Evolutionary conservation across 2,329 filamentous ascomycete species (phyloP).

Genomic region (Aureobasidium sp.): DNA sequence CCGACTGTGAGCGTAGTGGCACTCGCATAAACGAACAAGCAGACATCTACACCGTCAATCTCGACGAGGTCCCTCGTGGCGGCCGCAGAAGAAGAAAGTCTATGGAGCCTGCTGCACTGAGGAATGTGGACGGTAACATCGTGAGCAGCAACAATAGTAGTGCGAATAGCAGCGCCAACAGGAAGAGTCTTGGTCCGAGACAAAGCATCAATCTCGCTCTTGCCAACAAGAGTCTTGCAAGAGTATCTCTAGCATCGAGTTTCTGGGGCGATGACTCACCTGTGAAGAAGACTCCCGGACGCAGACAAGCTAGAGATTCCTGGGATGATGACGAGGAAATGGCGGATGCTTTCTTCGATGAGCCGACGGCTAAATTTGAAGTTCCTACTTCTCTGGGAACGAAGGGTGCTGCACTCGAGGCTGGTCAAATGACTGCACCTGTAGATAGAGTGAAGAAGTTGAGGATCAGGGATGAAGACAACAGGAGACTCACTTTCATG

Average conservation of each 20-base stretch:
- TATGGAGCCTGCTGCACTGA: slow-evolving; percentile 30
- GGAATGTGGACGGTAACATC: slow-evolving; percentile 29
- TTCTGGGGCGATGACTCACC: slow-evolving; percentile 18
- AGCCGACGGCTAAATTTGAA: slow-evolving; percentile 18
- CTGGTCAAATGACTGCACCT: slow-evolving; percentile 31
- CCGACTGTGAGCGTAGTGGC: slow-evolving; percentile 29
- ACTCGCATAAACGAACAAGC: slow-evolving; percentile 26
- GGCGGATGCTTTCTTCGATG: slow-evolving; percentile 22
- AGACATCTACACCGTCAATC: slow-evolving; percentile 29
- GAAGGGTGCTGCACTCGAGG: slow-evolving; percentile 6
- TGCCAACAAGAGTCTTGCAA: slow-evolving; percentile 19
- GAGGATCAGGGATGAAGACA: slow-evolving; percentile 23
- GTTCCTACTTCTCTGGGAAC: slow-evolving; percentile 27
- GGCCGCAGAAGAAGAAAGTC: slow-evolving; percentile 29
- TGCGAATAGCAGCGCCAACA: slow-evolving; percentile 25
- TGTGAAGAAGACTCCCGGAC: slow-evolving; percentile 16
- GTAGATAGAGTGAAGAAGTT: slow-evolving; percentile 29
- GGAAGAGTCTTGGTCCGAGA: slow-evolving; percentile 17
- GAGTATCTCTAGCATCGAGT: slow-evolving; percentile 17
- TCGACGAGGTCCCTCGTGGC: slow-evolving; percentile 26
- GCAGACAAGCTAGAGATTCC: not conserved
- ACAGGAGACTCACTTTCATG: slow-evolving; percentile 27
- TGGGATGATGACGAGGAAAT: slow-evolving; percentile 24
- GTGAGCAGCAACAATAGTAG: slow-evolving; percentile 25
- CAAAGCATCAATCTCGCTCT: not conserved